A percentile compares a stretch with the other conserved stretches of the same genome.
Conservation (phyloP, 306 rosid species). For the Carpinus viminea region DNA sequence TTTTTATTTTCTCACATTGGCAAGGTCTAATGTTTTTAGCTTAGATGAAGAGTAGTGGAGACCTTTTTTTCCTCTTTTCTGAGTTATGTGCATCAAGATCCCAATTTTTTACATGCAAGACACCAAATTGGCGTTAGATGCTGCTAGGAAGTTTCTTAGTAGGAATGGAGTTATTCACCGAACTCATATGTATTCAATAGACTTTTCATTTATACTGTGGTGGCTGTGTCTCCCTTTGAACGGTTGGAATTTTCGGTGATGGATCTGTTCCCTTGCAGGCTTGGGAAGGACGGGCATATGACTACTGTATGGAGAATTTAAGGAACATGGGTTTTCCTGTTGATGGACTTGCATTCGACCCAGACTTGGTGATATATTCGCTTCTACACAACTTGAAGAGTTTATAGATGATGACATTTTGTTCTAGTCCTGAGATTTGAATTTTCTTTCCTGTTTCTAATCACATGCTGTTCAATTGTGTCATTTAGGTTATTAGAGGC, state of each 20-base stretch:
- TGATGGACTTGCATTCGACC: constrained; percentile 89
- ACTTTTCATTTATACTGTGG: constrained; percentile 6
- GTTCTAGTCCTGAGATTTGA: constrained; percentile 17
- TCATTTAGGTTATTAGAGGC: constrained; percentile 85
- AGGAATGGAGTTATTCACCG: constrained; percentile 2
- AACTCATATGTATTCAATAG: constrained; percentile 19
- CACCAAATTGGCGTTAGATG: constrained; percentile 16
- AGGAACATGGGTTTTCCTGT: constrained; percentile 90
- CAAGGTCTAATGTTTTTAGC: constrained; percentile 8
- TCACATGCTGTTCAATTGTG: constrained; percentile 29
- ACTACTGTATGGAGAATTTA: constrained; percentile 93
- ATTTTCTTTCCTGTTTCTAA: constrained; percentile 20
- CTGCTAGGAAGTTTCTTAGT: constrained; percentile 1
- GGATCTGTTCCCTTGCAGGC: constrained; percentile 54
- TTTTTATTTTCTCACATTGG: neutral
- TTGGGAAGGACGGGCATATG: constrained; percentile 99
- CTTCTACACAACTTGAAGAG: constrained; percentile 26
- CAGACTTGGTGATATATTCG: constrained; percentile 67
- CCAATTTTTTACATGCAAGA: constrained; percentile 14
- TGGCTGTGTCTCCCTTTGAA: constrained; percentile 12
- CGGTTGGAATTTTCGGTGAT: constrained; percentile 26
- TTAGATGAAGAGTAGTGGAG: constrained; percentile 7
- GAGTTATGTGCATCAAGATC: constrained; percentile 3
- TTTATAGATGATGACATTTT: neutral
- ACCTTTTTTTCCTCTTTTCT: constrained; percentile 2